Evolutionary conservation across 768 basidiomycete genomes (phyloP), one percentile per base, ranked within the genome.

Genomic region (Tylopilus cervinicoccineus): DNA sequence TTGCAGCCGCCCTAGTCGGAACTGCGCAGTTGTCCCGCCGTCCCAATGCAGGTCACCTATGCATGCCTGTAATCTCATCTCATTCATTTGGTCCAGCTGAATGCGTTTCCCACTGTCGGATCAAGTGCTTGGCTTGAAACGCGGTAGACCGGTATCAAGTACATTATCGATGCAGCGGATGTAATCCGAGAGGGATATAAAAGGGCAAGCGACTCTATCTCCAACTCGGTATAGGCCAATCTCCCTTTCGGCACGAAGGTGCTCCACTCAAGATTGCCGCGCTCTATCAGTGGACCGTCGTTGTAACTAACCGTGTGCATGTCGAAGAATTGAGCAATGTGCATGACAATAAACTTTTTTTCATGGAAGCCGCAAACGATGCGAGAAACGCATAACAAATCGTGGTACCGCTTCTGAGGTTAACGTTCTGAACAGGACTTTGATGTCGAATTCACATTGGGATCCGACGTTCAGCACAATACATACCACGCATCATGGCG

Each of bases 301-400:
- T 78, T 10, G 51, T 72, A 0, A 63, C 58, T n/a, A 61, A 65
- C 6, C 52, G 52, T 1, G 46, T 58, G 19, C 48, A 66, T 9
- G 48, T 76, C 13, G 69, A 76, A 3, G 76, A 78, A 33, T 24
- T 78, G 4, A 54, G 64, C 1, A 72, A 59, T 33, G 72, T 72
- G 7, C 59, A 72, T 0, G 71, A 74, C 8, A 66, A 70, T 17
- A 53, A 59, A 16, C 49, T 79, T 14, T 75, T 74, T 2, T 53
- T 68, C 16, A 5, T 19, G 0, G 66, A 62, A 28, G 67, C 67
- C 0, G 44, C 53, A 5, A 53, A 48, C 10, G 69, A 75, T 24
- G 78, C 77, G 41, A 47, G 69, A 19, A 11, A 36, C 32, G 12
- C 27, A 28, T 28, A 9, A 5, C 27, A 9, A 2, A 10, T 10